phyloP scores from a whole-genome alignment of 2,329 filamentous ascomycete species.

The Tricladium varicosporioides region DNA sequence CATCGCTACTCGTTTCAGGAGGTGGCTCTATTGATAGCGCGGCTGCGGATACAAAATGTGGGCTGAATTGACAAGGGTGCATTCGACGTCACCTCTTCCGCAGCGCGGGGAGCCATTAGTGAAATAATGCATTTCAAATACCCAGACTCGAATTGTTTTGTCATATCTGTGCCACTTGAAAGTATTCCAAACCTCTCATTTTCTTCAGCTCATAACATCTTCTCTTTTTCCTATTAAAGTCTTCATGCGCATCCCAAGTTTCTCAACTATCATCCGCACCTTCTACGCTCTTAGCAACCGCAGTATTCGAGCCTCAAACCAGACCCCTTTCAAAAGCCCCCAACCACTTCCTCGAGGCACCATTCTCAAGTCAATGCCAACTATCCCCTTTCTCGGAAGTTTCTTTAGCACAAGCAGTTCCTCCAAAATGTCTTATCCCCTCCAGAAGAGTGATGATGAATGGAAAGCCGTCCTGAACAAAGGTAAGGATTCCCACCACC shows the following conservation, averaged over 20 bases:
- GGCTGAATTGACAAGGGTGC: neutral
- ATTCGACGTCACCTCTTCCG: neutral
- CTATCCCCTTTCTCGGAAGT: conserved; percentile 74
- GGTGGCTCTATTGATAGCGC: conserved; percentile 3
- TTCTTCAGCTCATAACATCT: conserved; percentile 1
- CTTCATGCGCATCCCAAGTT: conserved; percentile 50
- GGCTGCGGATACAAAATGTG: neutral
- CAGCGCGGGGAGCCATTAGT: conserved; percentile 10
- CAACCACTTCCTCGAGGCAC: conserved; percentile 38
- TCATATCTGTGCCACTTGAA: conserved; percentile 11
- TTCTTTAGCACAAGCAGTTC: conserved; percentile 63
- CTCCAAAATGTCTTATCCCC: conserved; percentile 69
- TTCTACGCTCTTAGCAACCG: conserved; percentile 48
- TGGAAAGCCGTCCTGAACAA: conserved; percentile 83
- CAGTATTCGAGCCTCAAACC: conserved; percentile 29
- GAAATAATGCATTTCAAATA: conserved; percentile 22
- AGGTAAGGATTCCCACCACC: conserved; percentile 41
- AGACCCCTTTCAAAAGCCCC: conserved; percentile 30
- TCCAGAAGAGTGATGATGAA: conserved; percentile 76
- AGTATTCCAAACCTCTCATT: conserved; percentile 20
- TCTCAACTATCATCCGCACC: conserved; percentile 44
- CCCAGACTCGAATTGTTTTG: conserved; percentile 3
- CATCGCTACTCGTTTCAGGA: conserved; percentile 10
- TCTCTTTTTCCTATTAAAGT: conserved; percentile 22
- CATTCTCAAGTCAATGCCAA: conserved; percentile 64